These are phyloP conservation scores for Rhypophila decipiens DNA, from an alignment of 495 filamentous ascomycete species.

Conservation along the genomic window DNA sequence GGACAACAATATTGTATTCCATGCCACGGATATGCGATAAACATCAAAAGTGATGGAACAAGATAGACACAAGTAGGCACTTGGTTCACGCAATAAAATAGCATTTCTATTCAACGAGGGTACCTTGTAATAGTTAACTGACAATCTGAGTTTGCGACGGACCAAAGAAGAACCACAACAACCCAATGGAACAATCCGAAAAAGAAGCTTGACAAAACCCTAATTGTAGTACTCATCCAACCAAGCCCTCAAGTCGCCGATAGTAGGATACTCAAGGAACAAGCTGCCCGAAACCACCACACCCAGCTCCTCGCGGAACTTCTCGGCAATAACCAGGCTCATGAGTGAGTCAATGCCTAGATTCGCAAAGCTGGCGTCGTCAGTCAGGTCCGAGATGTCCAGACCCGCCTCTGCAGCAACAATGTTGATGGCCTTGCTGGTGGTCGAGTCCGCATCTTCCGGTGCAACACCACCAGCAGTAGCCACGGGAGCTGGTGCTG, in stretches of 20 bases:
- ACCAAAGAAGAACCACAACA: background rate
- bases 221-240: slow-evolving; percentile 11
- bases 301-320: slow-evolving; percentile 39
- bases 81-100: too few relatives aligned
- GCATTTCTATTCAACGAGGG: too few relatives aligned
- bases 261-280: slow-evolving; percentile 25
- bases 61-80: too few relatives aligned
- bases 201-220: background rate
- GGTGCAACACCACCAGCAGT: slow-evolving; percentile 15
- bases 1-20: too few relatives aligned
- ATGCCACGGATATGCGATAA: too few relatives aligned
- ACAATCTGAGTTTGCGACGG: background rate
- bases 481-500: background rate
- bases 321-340: slow-evolving; percentile 34
- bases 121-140: too few relatives aligned
- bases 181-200: background rate
- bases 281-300: slow-evolving; percentile 31
- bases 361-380: slow-evolving; percentile 33
- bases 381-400: slow-evolving; percentile 34
- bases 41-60: too few relatives aligned
- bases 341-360: slow-evolving; percentile 44
- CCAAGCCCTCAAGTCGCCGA: slow-evolving; percentile 11
- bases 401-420: slow-evolving; percentile 9
- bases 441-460: slow-evolving; percentile 13
- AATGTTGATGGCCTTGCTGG: slow-evolving; percentile 4